Evolutionary conservation across 768 basidiomycete genomes (phyloP).

Genomic region (Hemileccinum impolitum): DNA sequence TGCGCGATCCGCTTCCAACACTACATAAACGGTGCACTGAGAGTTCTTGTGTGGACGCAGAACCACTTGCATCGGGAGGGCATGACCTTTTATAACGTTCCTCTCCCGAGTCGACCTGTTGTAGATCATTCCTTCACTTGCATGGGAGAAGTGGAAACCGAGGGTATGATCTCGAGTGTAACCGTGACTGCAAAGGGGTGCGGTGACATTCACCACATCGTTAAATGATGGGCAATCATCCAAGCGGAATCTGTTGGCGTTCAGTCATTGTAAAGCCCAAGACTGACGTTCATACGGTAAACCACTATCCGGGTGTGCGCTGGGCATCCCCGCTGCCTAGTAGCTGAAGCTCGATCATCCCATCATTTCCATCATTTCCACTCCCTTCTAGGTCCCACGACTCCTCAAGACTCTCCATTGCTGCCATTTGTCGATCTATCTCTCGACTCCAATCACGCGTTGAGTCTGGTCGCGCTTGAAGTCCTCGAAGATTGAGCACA

Average conservation of each 20-base stretch:
- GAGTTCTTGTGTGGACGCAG: no score
- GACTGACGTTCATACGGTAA: not conserved
- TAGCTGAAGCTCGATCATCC: not conserved
- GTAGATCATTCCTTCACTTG: no score
- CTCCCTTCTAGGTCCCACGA: not conserved
- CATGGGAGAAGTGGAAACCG: no score
- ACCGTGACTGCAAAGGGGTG: no score
- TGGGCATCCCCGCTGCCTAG: not conserved
- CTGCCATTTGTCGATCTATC: constrained; percentile 1
- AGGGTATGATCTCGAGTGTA: no score
- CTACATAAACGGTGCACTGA: no score
- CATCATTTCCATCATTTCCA: not conserved
- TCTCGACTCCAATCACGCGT: constrained; percentile 8
- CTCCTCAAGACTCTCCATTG: not conserved
- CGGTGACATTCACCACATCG: no score
- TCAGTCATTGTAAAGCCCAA: not conserved
- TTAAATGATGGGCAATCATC: no score
- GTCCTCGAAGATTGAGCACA: constrained; percentile 19
- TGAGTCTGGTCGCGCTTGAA: not conserved
- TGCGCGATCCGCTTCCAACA: no score
- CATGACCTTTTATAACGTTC: no score
- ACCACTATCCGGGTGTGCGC: not conserved
- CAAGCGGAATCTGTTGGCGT: not conserved
- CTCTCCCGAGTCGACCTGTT: no score
- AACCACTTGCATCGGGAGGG: no score